These are phyloP conservation scores for Leccinum subatratum DNA, from an alignment of 1,284 basidiomycete genomes.

Conservation along the genomic window DNA sequence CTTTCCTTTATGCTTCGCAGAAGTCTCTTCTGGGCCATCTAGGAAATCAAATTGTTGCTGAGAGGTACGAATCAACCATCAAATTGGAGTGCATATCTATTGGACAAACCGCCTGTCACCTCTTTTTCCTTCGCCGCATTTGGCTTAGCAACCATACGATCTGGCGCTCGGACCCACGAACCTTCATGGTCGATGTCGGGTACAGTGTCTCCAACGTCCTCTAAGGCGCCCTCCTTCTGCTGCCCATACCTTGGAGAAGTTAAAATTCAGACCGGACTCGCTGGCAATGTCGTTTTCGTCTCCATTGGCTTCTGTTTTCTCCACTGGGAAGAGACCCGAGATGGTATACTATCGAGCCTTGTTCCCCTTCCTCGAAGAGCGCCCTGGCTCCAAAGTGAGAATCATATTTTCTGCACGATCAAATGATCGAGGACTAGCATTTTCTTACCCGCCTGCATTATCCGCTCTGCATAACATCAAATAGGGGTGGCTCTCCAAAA, in stretches of 20 bases:
- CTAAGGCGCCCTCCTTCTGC: constrained; percentile 66
- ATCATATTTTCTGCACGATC: constrained; percentile 91
- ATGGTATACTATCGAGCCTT: constrained; percentile 40
- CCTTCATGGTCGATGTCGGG: constrained; percentile 51
- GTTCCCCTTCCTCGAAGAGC: constrained; percentile 62
- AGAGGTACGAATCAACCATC: constrained; percentile 8
- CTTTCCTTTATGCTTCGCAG: constrained; percentile 24
- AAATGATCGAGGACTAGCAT: constrained; percentile 88
- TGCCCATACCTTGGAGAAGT: constrained; percentile 86
- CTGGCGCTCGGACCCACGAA: constrained; percentile 73
- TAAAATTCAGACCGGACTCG: constrained; percentile 55
- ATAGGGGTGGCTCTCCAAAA: background rate
- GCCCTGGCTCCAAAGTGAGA: constrained; percentile 76
- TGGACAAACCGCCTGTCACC: constrained; percentile 49
- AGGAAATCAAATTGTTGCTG: constrained; percentile 35
- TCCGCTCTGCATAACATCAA: constrained; percentile 57
- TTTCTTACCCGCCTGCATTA: constrained; percentile 84
- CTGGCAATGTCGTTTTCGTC: constrained; percentile 48
- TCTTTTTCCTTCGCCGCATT: constrained; percentile 46
- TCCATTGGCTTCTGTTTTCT: constrained; percentile 73
- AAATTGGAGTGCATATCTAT: background rate
- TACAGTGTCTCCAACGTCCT: constrained; percentile 56
- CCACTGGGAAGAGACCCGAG: constrained; percentile 34
- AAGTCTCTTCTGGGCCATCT: constrained; percentile 28
- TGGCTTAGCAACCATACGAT: constrained; percentile 57